Conservation (phyloP, 2,329 filamentous ascomycete genomes). For the Epichloe gansuensis region DNA sequence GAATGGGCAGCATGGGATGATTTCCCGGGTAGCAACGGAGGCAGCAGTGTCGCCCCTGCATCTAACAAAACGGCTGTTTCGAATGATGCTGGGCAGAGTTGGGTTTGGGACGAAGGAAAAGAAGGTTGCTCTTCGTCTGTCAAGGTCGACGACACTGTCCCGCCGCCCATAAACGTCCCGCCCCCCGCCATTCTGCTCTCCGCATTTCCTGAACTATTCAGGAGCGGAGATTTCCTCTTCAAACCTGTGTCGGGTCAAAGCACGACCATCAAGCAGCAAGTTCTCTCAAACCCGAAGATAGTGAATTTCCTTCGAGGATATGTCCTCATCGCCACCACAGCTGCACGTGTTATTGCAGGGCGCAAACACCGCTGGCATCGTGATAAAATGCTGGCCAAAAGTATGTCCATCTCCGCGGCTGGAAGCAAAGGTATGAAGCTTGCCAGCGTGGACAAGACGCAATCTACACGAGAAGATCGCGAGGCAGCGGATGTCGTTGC, state of each 20-base stretch:
- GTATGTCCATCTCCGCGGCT: slow-evolving; percentile 73
- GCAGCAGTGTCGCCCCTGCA: slow-evolving; percentile 10
- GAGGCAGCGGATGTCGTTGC: slow-evolving; percentile 67
- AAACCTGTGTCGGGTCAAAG: slow-evolving; percentile 48
- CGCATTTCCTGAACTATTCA: slow-evolving; percentile 59
- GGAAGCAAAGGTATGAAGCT: slow-evolving; percentile 85
- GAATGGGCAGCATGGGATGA: slow-evolving; percentile 42
- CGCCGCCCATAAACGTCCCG: slow-evolving; percentile 74
- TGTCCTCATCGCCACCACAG: slow-evolving; percentile 50
- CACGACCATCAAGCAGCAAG: slow-evolving; percentile 44
- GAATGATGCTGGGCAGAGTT: slow-evolving; percentile 18
- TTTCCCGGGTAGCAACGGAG: slow-evolving; percentile 16
- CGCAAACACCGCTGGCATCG: slow-evolving; percentile 83
- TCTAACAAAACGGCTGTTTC: slow-evolving; percentile 9
- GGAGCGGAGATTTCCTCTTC: slow-evolving; percentile 52
- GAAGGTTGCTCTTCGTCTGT: slow-evolving; percentile 13
- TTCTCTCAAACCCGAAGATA: slow-evolving; percentile 50
- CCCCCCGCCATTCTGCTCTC: slow-evolving; percentile 75
- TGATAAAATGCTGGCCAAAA: slow-evolving; percentile 70
- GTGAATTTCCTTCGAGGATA: slow-evolving; percentile 52
- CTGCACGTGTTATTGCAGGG: slow-evolving; percentile 71
- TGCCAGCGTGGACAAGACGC: slow-evolving; percentile 68
- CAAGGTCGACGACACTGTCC: slow-evolving; percentile 19
- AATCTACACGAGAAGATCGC: slow-evolving; percentile 70
- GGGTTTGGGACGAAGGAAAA: slow-evolving; percentile 38